phyloP scores from a whole-genome alignment of 257 asterid species.

The Solanum pennellii region DNA sequence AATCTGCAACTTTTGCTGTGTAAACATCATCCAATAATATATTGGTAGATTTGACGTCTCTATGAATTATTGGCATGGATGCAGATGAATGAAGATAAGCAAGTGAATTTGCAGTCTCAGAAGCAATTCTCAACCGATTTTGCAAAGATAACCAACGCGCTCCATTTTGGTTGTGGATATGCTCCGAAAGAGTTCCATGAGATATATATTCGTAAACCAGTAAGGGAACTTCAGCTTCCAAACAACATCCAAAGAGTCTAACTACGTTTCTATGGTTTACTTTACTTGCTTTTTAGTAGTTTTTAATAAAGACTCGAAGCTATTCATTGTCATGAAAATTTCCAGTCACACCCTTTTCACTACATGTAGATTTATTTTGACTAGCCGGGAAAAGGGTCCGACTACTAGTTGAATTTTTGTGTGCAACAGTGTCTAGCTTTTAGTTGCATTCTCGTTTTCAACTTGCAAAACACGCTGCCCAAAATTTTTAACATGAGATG shows the following conservation, averaged over 20 bases:
- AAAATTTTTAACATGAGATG: too few species aligned
- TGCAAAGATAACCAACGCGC: conserved; percentile 44
- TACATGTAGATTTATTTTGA: too few species aligned
- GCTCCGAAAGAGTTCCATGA: conserved; percentile 30
- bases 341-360: too few species aligned
- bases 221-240: conserved; percentile 47
- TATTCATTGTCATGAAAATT: too few species aligned
- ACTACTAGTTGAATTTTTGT: too few species aligned
- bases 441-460: too few species aligned
- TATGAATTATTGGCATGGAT: conserved; percentile 32
- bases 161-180: conserved; percentile 25
- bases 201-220: conserved; percentile 38
- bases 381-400: too few species aligned
- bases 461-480: too few species aligned
- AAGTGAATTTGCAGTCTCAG: conserved; percentile 38
- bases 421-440: too few species aligned
- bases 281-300: neutral
- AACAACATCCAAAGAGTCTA: conserved; percentile 49
- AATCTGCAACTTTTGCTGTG: conserved; percentile 47
- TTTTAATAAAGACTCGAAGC: too few species aligned
- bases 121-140: conserved; percentile 28
- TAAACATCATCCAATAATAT: conserved; percentile 29
- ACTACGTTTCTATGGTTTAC: conserved; percentile 57
- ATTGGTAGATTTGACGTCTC: conserved; percentile 55
- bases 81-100: conserved; percentile 61